These are phyloP conservation scores for Carallia brachiata DNA, from an alignment of 345 rosid species.

Conservation along the genomic window DNA sequence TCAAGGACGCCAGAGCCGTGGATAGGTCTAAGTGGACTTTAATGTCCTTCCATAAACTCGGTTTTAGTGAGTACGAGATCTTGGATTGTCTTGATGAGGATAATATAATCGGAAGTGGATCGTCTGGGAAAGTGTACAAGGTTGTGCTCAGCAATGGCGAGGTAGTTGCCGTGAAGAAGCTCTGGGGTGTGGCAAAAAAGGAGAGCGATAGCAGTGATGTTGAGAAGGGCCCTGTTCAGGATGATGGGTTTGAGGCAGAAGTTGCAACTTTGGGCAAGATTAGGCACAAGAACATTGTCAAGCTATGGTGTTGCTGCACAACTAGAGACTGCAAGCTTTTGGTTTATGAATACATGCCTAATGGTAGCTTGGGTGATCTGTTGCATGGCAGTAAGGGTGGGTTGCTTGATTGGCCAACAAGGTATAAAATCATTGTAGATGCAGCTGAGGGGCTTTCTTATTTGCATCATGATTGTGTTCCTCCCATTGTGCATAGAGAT, in stretches of 20 bases:
- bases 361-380: slow-evolving; percentile 96
- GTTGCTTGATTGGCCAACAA: slow-evolving; percentile 75
- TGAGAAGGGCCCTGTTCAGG: slow-evolving; percentile 65
- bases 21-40: slow-evolving; percentile 92
- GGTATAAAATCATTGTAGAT: slow-evolving; percentile 76
- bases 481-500: slow-evolving; percentile 93
- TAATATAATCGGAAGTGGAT: slow-evolving; percentile 83
- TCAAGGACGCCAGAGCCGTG: slow-evolving; percentile 57
- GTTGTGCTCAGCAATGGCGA: slow-evolving; percentile 80
- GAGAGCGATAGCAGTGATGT: slow-evolving; percentile 44
- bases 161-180: slow-evolving; percentile 85
- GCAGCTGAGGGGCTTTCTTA: slow-evolving; percentile 96
- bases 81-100: slow-evolving; percentile 84
- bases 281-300: slow-evolving; percentile 97
- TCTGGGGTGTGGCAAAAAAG: slow-evolving; percentile 71
- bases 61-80: slow-evolving; percentile 88
- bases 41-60: slow-evolving; percentile 94
- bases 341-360: slow-evolving; percentile 96
- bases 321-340: slow-evolving; percentile 85
- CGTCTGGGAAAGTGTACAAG: slow-evolving; percentile 94
- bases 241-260: slow-evolving; percentile 84
- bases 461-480: slow-evolving; percentile 93
- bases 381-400: slow-evolving; percentile 85
- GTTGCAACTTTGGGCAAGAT: slow-evolving; percentile 89
- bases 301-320: slow-evolving; percentile 93